Percentiles rank a stretch among this genome's conserved stretches.
These are phyloP conservation scores for Delitschia confertaspora DNA, from an alignment of 495 filamentous ascomycete genomes.

Conservation along the genomic window DNA sequence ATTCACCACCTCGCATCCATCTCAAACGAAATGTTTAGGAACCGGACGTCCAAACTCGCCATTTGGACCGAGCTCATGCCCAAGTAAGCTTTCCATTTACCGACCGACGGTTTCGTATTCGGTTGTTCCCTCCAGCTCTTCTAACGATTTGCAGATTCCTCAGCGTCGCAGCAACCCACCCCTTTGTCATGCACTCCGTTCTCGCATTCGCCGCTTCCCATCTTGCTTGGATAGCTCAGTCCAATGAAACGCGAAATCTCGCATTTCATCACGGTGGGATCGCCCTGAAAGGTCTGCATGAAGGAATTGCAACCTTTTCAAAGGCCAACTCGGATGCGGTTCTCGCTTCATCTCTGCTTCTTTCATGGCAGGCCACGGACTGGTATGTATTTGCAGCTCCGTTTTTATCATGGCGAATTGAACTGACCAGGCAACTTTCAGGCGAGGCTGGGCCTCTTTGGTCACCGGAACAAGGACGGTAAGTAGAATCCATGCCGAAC, in stretches of 20 bases:
- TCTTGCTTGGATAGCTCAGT: constrained; percentile 75
- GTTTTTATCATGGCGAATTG: constrained; percentile 19
- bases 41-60: constrained; percentile 69
- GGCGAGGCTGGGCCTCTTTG: constrained; percentile 82
- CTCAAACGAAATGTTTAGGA: constrained; percentile 68
- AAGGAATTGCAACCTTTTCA: constrained; percentile 77
- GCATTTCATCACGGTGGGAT: constrained; percentile 77
- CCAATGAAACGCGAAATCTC: constrained; percentile 71
- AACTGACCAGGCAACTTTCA: constrained; percentile 41
- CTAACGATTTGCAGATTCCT: constrained; percentile 58
- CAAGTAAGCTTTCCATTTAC: constrained; percentile 54
- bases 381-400: constrained; percentile 57
- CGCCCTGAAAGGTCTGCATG: constrained; percentile 79
- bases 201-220: constrained; percentile 86
- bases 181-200: constrained; percentile 88
- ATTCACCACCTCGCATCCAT: constrained; percentile 87
- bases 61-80: constrained; percentile 90
- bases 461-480: constrained; percentile 87
- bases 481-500: constrained; percentile 31
- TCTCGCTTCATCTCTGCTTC: constrained; percentile 79
- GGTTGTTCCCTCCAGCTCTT: constrained; percentile 13
- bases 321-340: constrained; percentile 83
- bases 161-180: constrained; percentile 64
- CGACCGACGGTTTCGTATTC: constrained; percentile 21
- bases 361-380: constrained; percentile 95